Evolutionary conservation across 164 flowering plant species (phyloP).

Genomic region (Macadamia integrifolia): DNA sequence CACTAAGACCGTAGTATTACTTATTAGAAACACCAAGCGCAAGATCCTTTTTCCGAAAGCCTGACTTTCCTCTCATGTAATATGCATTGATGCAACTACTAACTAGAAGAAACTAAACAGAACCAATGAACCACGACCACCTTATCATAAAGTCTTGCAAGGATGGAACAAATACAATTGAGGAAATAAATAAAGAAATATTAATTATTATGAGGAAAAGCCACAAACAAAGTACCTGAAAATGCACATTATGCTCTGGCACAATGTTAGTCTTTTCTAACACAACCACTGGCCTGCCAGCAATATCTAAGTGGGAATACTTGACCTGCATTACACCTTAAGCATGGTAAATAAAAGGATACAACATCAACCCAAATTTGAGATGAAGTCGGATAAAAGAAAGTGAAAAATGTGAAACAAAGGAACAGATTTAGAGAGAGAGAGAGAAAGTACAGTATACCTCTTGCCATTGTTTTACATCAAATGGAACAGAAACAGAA

Average conservation of each 20-base stretch:
- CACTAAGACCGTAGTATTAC: no score
- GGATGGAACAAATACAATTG: no score
- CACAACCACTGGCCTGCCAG: slow-evolving; percentile 85
- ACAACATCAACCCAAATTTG: not conserved
- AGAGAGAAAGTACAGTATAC: slow-evolving; percentile 24
- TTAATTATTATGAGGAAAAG: not conserved
- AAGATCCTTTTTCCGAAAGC: no score
- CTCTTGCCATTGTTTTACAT: slow-evolving; percentile 67
- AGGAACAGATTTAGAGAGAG: not conserved
- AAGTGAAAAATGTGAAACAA: not conserved
- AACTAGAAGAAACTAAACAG: no score
- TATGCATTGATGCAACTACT: no score
- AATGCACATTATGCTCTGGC: slow-evolving; percentile 78
- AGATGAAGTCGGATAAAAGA: not conserved
- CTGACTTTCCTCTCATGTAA: no score
- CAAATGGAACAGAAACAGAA: slow-evolving; percentile 73
- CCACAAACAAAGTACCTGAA: slow-evolving; percentile 53
- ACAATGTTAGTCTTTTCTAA: slow-evolving; percentile 72
- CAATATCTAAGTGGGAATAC: slow-evolving; percentile 75
- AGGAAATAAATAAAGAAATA: no score
- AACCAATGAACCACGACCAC: no score
- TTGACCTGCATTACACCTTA: slow-evolving; percentile 48
- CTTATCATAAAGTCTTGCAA: no score
- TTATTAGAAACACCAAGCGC: no score
- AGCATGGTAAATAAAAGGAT: slow-evolving; percentile 2